Percentiles rank a stretch among this genome's conserved stretches.
These are phyloP conservation scores for Chytriomyces hyalinus DNA, from an alignment of 192 early-diverging fungal species.

Conservation along the genomic window DNA sequence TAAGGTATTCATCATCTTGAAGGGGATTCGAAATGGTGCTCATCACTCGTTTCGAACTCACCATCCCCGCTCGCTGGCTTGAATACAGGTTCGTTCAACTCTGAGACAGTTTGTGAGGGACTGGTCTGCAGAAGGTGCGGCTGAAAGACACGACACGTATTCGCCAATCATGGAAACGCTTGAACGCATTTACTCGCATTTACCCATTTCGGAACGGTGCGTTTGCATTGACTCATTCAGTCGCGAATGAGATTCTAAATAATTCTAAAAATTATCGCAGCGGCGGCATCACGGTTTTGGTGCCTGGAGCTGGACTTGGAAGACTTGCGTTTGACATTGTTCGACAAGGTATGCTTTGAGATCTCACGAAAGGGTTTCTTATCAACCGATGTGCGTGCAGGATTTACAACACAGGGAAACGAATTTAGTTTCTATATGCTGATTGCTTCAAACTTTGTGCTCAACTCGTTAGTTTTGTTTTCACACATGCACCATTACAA, in stretches of 20 bases:
- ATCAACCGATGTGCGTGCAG: neutral
- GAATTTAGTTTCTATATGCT: slow-evolving; percentile 99
- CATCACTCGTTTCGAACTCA: neutral
- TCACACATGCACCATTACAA: neutral
- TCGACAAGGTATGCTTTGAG: slow-evolving; percentile 49
- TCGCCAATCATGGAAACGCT: slow-evolving; percentile 78
- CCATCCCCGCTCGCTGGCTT: slow-evolving; percentile 10
- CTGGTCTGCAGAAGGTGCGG: slow-evolving; percentile 84
- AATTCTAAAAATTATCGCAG: slow-evolving; percentile 33
- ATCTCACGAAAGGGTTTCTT: slow-evolving; percentile 17
- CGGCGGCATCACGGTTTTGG: slow-evolving; percentile 73
- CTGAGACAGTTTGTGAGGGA: slow-evolving; percentile 95
- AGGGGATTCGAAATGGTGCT: neutral
- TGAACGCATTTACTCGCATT: slow-evolving; percentile 58
- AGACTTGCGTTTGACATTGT: slow-evolving; percentile 91
- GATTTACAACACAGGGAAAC: slow-evolving; percentile 66
- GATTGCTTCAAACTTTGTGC: slow-evolving; percentile 88
- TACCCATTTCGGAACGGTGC: slow-evolving; percentile 59
- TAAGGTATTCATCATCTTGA: slow-evolving; percentile 49
- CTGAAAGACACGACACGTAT: slow-evolving; percentile 82
- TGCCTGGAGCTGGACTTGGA: slow-evolving; percentile 97
- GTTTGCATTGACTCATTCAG: slow-evolving; percentile 13
- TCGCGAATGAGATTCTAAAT: slow-evolving; percentile 11
- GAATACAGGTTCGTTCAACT: slow-evolving; percentile 69
- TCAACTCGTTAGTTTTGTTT: slow-evolving; percentile 67